These are phyloP conservation scores for Pythium sukuiense DNA, from an alignment of 352 stramenopile species.

Conservation along the genomic window DNA sequence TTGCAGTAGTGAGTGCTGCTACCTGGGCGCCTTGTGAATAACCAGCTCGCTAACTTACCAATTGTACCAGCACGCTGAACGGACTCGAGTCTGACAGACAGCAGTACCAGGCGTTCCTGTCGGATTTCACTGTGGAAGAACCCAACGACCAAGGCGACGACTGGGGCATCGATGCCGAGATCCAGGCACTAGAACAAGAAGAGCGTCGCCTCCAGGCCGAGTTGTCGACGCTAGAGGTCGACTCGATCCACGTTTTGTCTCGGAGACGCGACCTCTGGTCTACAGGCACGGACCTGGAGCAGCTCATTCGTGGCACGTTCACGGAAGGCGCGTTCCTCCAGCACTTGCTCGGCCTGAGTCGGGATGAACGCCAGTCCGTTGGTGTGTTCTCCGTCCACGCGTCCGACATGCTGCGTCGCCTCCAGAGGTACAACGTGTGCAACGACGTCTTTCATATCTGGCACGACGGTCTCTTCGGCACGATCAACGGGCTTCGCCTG, in stretches of 20 bases:
- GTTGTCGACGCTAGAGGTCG: conserved; percentile 55
- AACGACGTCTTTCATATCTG: conserved; percentile 93
- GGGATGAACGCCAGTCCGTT: conserved; percentile 76
- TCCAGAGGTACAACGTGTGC: conserved; percentile 87
- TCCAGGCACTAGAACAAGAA: conserved; percentile 61
- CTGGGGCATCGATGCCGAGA: conserved; percentile 46
- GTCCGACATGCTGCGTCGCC: conserved; percentile 74
- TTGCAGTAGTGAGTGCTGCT: conserved; percentile 52
- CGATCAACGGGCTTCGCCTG: conserved; percentile 87
- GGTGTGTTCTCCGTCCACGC: conserved; percentile 75
- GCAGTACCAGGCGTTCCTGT: conserved; percentile 62
- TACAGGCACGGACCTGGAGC: conserved; percentile 67
- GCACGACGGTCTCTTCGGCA: conserved; percentile 88
- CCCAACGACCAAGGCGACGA: conserved; percentile 34
- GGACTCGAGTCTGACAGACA: conserved; percentile 43
- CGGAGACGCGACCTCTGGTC: conserved; percentile 75
- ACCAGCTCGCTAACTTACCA: no score
- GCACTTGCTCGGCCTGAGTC: conserved; percentile 66
- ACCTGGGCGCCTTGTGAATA: no score
- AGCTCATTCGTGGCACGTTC: conserved; percentile 72
- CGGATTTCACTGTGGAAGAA: conserved; percentile 42
- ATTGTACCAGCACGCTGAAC: conserved; percentile 39
- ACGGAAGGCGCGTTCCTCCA: conserved; percentile 75
- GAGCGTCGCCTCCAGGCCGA: conserved; percentile 53
- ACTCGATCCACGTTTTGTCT: conserved; percentile 49